Evolutionary conservation across 2,329 filamentous ascomycete species (phyloP), one percentile per base, ranked within the genome.

Genomic region (Immersiporthe knoxdaviesiana): DNA sequence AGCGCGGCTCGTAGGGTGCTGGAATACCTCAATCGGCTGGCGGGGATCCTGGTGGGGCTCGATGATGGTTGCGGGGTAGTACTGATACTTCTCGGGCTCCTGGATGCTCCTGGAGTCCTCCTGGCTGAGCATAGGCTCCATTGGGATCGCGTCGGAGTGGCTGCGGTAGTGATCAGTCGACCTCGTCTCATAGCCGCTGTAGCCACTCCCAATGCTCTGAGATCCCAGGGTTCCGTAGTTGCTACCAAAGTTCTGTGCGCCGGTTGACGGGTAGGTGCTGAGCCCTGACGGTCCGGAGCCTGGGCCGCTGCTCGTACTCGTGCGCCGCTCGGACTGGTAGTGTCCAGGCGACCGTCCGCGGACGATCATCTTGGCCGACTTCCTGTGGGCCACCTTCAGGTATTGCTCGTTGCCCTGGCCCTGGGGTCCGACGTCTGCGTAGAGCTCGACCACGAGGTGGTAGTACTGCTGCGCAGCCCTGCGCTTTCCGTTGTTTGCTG

Each of bases 391-490:
- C 65, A 96, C 84, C 76, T 91, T 91, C 74, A 94, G 81, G 81
- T 86, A 94, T 41, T 87, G 84, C 0, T 87, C 84, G 24, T 81
- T 78, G 60, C 68, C 35, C 52, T 73, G 76, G 69, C 68, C 79
- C 73, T 79, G 82, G 41, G 78, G 76, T 2, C 88, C 85, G 10
- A 93, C 81, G 72, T 94, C 90, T 10, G 87, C 92, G 79, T 89
- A 93, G 1, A 97, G 87, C 77, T 97, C 93, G 4, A 97, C 90
- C 60, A 97, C 88, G n/a, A 97, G 84, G 75, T 96, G 92, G 76
- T 97, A 97, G 78, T 94, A 97, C 75, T 97, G 94, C 77, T 97
- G 94, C 24, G 94, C 93, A 1, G 94, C 94, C 68, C 94, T 86
- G 73, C 94, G 87, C 79, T 97, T 97, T 61, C 94, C 94, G 74